These are phyloP conservation scores for Fomitopsis betulina DNA, from an alignment of 1,284 basidiomycete species.

Conservation along the genomic window DNA sequence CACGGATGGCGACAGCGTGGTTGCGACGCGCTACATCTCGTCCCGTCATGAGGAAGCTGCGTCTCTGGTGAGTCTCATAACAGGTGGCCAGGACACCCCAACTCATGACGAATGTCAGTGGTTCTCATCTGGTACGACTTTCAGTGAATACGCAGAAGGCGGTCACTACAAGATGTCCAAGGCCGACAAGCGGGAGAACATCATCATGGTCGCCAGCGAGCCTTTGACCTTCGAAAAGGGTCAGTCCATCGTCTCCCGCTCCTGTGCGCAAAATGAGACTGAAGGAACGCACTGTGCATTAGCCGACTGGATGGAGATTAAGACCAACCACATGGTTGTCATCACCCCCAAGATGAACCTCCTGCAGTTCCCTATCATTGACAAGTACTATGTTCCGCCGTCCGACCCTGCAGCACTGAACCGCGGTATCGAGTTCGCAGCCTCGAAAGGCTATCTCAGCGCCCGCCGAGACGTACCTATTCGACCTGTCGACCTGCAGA, in stretches of 20 bases:
- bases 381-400: slow-evolving; percentile 83
- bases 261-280: background rate
- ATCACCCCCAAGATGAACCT: slow-evolving; percentile 94
- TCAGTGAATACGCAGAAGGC: slow-evolving; percentile 86
- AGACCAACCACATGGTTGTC: slow-evolving; percentile 88
- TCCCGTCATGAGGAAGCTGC: slow-evolving; percentile 91
- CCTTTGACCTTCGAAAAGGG: slow-evolving; percentile 93
- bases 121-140: slow-evolving; percentile 93
- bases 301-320: slow-evolving; percentile 96
- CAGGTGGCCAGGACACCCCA: background rate
- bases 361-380: slow-evolving; percentile 90
- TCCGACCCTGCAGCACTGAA: slow-evolving; percentile 64
- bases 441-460: slow-evolving; percentile 68
- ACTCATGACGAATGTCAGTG: slow-evolving; percentile 46
- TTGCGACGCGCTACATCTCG: slow-evolving; percentile 94
- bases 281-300: background rate
- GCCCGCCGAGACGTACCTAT: slow-evolving; percentile 28
- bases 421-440: slow-evolving; percentile 69
- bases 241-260: slow-evolving; percentile 31
- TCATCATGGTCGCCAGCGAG: slow-evolving; percentile 92
- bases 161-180: slow-evolving; percentile 96
- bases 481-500: slow-evolving; percentile 2
- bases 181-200: slow-evolving; percentile 91
- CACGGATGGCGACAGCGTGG: slow-evolving; percentile 89
- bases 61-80: slow-evolving; percentile 57